Base-by-base conservation (phyloP, 73 alveolate genomes). In the Diophrys sp. region DNA sequence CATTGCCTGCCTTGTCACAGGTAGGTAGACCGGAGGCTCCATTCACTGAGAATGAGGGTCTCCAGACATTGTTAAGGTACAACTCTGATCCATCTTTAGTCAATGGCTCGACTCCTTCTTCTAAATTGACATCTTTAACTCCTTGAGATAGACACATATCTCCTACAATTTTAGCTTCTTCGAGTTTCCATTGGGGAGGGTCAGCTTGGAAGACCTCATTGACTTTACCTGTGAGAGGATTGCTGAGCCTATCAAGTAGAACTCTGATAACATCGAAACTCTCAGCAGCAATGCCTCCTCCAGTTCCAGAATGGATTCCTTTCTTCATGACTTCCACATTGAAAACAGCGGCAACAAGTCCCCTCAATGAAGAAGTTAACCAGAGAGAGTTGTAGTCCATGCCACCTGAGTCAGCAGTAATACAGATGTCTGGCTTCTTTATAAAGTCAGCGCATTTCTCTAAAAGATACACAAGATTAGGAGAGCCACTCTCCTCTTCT, bases 1-100 rank as follows among this genome's bases (percentile, higher is more conserved):
- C 98, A 84, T 94, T 94, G 26, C 96, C 96, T 14, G 98, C 98
- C 14, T 79, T 80, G 56, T 78, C 81, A 26, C 78, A 74, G 30
- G 90, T 73, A 29, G 98, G 98, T 18, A 96, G 78, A 0, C 99
- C 99, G 26, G 87, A 93, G 69, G 88, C 89, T 23, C 98, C 99
- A 2, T 83, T 85, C 1, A 96, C 81, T n/a, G 96, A 71, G 54
- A 96, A 77, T 56, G 75, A 76, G 0, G 98, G 91, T 70, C 95
- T 91, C 97, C 97, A 94, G 14, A 89, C 89, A 33, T 88, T 94
- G 87, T 96, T 92, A 67, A 96, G 85, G 55, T 89, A 91, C 32
- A 79, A 18, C 18, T 70, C 56, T 23, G 56, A 56, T 14, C 56
- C 32, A 75, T 75, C 75, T 28, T 75, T 23, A 27, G 25, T 2